A percentile compares a stretch with the other conserved stretches of the same genome.
phyloP scores from a whole-genome alignment of 139 green algal genomes.

The Monoraphidium neglectum region DNA sequence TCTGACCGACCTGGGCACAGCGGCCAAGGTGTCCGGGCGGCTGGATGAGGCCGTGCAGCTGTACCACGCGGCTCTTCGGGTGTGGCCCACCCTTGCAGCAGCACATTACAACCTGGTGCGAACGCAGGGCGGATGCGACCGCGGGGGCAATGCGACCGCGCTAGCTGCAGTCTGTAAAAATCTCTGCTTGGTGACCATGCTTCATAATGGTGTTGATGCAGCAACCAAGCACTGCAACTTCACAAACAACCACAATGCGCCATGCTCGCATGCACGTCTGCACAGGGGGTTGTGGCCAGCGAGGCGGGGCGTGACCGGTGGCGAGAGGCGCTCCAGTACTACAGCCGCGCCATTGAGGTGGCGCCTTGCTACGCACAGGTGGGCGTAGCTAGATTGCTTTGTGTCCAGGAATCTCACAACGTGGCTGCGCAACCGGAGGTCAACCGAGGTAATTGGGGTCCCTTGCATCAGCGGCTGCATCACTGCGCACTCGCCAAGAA shows the following conservation, averaged over 20 bases:
- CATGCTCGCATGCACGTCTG: too few species aligned
- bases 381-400: not conserved
- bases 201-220: too few species aligned
- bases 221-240: too few species aligned
- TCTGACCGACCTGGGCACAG: conserved; percentile 87
- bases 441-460: not conserved
- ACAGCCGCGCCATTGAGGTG: conserved; percentile 43
- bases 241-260: too few species aligned
- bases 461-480: not conserved
- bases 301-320: conserved; percentile 68
- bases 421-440: not conserved
- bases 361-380: conserved; percentile 57
- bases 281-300: conserved; percentile 83
- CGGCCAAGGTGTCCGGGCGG: conserved; percentile 57
- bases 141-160: too few species aligned
- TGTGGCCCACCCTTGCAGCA: conserved; percentile 61
- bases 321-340: conserved; percentile 37
- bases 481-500: too few species aligned
- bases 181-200: too few species aligned
- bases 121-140: too few species aligned
- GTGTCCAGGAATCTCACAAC: conserved; percentile 13
- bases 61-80: conserved; percentile 61
- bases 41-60: conserved; percentile 47
- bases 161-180: too few species aligned
- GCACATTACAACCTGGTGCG: conserved; percentile 97